Evolutionary conservation across 2,329 filamentous ascomycete genomes (phyloP), one percentile per base, ranked within the genome.

Genomic region (Cercospora nicotianae): DNA sequence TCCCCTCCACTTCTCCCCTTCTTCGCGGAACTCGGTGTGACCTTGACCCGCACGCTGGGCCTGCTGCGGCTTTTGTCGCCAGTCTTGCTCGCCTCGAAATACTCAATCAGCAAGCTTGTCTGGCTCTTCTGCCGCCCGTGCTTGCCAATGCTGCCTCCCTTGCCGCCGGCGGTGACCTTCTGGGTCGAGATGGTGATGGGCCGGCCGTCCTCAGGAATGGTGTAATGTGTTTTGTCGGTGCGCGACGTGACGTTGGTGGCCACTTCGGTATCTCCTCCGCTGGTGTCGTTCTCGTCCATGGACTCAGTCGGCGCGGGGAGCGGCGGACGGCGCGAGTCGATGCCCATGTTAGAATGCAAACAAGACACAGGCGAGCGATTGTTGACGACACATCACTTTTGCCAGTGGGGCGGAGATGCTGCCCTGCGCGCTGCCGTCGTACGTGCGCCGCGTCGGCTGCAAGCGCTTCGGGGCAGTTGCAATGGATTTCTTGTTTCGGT

Each of bases 31-130:
- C 91, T 93, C 13, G 94, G 94, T 13, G 92, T 96, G 70, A 97
- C 86, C 73, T 89, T 87, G 64, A 92, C 90, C 73, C 90, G 83
- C 64, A 97, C 92, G 78, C 93, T 96, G 12, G 94, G 93, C 74
- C 91, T 89, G 74, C 91, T 90, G 74, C 88, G 86, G 36, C 84
- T 82, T 75, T 81, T 85, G 75, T 80, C 84, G 74, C 84, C 84
- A 66, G 86, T 82, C 79, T 92, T 94, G 70, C 90, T 88, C 73
- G 89, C 91, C 81, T 97, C 94, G 76, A 96, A 97, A 80, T 96
- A 97, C 81, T 97, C 94, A 76, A 97, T 97, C 75, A 97, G 85
- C 72, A 97, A 85, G 66, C 92, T 96, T 42, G 94, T 96, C 82
- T 96, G 93, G 57, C 92, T 96, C 74, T 87, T 86, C 80, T 77